These are phyloP conservation scores for Fraxinus pennsylvanica DNA, from an alignment of 257 asterid genomes.

Conservation along the genomic window DNA sequence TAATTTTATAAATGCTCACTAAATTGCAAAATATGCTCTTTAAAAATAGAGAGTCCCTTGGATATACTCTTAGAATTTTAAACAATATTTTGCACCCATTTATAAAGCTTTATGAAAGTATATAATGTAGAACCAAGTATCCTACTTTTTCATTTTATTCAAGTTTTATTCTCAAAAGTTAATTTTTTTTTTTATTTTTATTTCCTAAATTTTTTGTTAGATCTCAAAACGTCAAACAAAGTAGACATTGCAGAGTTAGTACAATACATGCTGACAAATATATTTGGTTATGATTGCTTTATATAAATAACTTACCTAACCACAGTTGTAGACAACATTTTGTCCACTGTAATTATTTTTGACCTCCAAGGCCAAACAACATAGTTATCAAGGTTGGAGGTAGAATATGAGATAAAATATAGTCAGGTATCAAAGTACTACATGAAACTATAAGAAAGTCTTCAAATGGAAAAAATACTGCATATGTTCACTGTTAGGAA, in stretches of 20 bases:
- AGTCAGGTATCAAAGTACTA: background rate
- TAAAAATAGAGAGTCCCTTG: no score
- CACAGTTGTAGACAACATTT: background rate
- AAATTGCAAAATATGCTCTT: no score
- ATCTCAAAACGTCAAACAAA: conserved; percentile 1
- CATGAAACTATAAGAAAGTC: background rate
- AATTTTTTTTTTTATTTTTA: no score
- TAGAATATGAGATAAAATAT: background rate
- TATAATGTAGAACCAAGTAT: background rate
- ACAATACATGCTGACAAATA: background rate
- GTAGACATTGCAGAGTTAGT: background rate
- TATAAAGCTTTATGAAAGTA: background rate
- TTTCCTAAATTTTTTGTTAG: background rate
- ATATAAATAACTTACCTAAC: background rate
- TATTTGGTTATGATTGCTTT: background rate
- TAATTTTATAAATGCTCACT: no score
- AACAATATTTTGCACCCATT: background rate
- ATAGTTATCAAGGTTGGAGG: background rate
- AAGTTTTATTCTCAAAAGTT: background rate
- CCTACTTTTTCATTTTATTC: background rate
- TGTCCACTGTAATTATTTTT: background rate
- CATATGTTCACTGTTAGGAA: background rate
- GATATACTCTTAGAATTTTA: no score
- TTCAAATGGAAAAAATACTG: conserved; percentile 1
- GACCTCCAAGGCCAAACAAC: background rate